Evolutionary conservation across 192 early-diverging fungal genomes (phyloP).

Genomic region (Coemansia sp.): DNA sequence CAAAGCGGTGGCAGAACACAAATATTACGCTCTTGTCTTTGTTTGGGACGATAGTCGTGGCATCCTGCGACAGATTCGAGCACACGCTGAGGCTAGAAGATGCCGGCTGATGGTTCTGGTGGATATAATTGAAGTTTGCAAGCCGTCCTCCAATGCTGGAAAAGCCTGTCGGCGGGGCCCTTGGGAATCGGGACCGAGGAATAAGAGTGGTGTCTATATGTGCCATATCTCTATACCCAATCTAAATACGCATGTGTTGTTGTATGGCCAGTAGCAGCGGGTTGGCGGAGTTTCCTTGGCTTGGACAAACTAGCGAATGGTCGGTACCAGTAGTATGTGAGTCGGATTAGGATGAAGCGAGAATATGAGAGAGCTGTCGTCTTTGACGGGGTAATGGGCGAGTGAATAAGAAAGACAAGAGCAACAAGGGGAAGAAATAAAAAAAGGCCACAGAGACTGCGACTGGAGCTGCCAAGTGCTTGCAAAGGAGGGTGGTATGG

Average conservation of each 20-base stretch:
- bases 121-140: constrained; percentile 11
- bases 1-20: constrained; percentile 20
- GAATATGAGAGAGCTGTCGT: too few relatives aligned
- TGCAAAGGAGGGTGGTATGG: too few relatives aligned
- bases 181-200: constrained; percentile 28
- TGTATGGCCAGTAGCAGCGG: background rate
- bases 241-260: background rate
- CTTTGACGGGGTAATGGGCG: too few relatives aligned
- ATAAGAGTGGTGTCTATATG: constrained; percentile 31
- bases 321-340: too few relatives aligned
- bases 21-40: constrained; percentile 28
- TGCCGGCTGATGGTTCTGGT: constrained; percentile 20
- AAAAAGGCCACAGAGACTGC: background rate
- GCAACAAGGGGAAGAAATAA: background rate
- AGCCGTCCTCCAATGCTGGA: constrained; percentile 14
- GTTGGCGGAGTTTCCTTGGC: background rate
- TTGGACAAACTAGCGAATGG: too few relatives aligned
- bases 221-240: constrained; percentile 18
- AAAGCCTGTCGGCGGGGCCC: constrained; percentile 19
- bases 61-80: constrained; percentile 25
- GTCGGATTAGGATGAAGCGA: too few relatives aligned
- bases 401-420: background rate
- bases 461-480: too few relatives aligned
- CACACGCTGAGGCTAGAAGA: constrained; percentile 16
- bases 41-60: constrained; percentile 10